phyloP scores from a whole-genome alignment of 192 early-diverging fungal genomes.

The Linderina pennispora region DNA sequence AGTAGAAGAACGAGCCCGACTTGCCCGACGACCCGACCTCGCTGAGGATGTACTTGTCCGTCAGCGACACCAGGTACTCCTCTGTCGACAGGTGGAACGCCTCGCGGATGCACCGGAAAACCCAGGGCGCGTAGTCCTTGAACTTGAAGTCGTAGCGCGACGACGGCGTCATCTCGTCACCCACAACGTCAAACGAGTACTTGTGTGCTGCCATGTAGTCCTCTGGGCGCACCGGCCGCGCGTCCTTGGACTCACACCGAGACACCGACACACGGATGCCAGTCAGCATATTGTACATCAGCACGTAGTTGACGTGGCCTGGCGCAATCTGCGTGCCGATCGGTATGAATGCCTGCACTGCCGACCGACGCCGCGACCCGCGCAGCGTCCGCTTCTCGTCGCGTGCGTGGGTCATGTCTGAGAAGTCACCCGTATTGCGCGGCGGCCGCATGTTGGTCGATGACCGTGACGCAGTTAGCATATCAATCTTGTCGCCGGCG shows the following conservation, averaged over 20 bases:
- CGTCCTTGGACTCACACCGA: slow-evolving; percentile 78
- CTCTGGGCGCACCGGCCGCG: slow-evolving; percentile 60
- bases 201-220: slow-evolving; percentile 91
- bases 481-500: slow-evolving; percentile 37
- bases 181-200: slow-evolving; percentile 91
- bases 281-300: slow-evolving; percentile 99
- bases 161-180: slow-evolving; percentile 92
- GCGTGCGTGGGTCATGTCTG: slow-evolving; percentile 11
- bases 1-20: slow-evolving; percentile 96
- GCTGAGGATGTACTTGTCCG: slow-evolving; percentile 93
- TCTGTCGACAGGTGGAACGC: slow-evolving; percentile 83
- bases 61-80: slow-evolving; percentile 91
- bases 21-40: slow-evolving; percentile 94
- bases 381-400: slow-evolving; percentile 30
- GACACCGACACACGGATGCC: slow-evolving; percentile 89
- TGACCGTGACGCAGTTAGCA: background rate
- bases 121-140: slow-evolving; percentile 98
- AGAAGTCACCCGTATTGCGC: slow-evolving; percentile 41
- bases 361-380: slow-evolving; percentile 30
- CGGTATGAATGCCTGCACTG: slow-evolving; percentile 14
- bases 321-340: slow-evolving; percentile 85
- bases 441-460: slow-evolving; percentile 16
- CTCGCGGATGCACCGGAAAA: slow-evolving; percentile 86
- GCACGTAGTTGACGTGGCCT: slow-evolving; percentile 91
- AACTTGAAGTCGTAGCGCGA: slow-evolving; percentile 98